phyloP scores from a whole-genome alignment of 2,329 filamentous ascomycete genomes.

The Alternaria infectoria region DNA sequence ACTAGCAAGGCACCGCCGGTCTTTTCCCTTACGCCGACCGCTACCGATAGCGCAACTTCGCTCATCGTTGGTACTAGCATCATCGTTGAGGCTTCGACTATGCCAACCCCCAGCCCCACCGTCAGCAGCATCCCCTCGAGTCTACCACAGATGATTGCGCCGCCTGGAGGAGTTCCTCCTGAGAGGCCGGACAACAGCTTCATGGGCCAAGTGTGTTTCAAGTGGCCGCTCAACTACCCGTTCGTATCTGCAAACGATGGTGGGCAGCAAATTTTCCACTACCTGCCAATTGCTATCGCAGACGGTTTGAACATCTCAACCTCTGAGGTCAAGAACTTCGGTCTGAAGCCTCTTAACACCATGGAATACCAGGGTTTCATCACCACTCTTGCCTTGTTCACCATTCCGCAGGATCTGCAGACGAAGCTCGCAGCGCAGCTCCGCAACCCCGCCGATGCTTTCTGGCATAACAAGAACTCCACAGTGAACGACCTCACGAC shows the following conservation, averaged over 20 bases:
- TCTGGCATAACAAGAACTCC: constrained; percentile 73
- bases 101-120: constrained; percentile 51
- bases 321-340: constrained; percentile 68
- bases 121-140: constrained; percentile 65
- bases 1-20: constrained; percentile 36
- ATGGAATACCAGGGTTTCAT: constrained; percentile 73
- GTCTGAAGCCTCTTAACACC: constrained; percentile 79
- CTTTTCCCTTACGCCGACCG: constrained; percentile 55
- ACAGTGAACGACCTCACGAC: constrained; percentile 76
- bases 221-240: constrained; percentile 78
- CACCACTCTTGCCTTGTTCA: constrained; percentile 72
- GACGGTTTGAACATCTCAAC: constrained; percentile 62
- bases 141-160: constrained; percentile 78
- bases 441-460: constrained; percentile 70
- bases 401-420: constrained; percentile 53
- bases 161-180: constrained; percentile 63
- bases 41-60: constrained; percentile 53
- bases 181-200: constrained; percentile 67
- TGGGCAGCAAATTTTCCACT: constrained; percentile 83
- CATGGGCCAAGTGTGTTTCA: constrained; percentile 84
- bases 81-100: constrained; percentile 60
- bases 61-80: constrained; percentile 67
- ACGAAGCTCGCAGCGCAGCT: constrained; percentile 71
- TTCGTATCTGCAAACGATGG: constrained; percentile 78
- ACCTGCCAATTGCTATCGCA: constrained; percentile 73